These are phyloP conservation scores for Spencermartinsiella europaea DNA, from an alignment of 805 yeast species.

Conservation along the genomic window DNA sequence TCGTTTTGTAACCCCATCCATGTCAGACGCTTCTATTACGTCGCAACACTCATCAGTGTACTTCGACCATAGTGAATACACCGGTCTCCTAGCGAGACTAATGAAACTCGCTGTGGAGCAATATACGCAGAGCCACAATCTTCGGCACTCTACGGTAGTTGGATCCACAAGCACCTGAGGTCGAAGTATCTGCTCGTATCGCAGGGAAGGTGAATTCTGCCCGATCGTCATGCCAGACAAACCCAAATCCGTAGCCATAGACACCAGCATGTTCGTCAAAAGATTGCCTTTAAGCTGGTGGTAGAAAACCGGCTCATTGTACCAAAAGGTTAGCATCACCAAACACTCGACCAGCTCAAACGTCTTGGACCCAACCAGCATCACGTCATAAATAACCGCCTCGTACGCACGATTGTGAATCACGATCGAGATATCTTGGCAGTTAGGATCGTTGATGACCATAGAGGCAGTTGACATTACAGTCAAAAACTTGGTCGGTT, in stretches of 20 bases:
- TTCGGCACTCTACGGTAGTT: conserved; percentile 42
- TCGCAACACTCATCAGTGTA: conserved; percentile 58
- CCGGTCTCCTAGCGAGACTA: conserved; percentile 58
- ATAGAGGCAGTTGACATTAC: conserved; percentile 59
- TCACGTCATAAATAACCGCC: conserved; percentile 44
- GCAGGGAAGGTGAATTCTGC: conserved; percentile 14
- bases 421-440: conserved; percentile 10
- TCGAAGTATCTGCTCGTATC: conserved; percentile 27
- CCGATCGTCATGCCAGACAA: conserved; percentile 44
- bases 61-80: conserved; percentile 42
- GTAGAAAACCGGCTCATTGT: conserved; percentile 76
- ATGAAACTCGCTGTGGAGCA: conserved; percentile 58
- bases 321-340: conserved; percentile 66
- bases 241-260: conserved; percentile 73
- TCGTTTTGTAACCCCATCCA: conserved; percentile 33
- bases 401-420: conserved; percentile 29
- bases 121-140: conserved; percentile 54
- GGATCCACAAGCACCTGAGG: conserved; percentile 38
- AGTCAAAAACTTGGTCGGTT: conserved; percentile 60
- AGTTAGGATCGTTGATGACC: conserved; percentile 9
- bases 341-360: conserved; percentile 61
- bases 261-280: conserved; percentile 56
- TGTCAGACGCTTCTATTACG: conserved; percentile 36
- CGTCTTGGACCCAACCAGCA: conserved; percentile 66
- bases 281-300: conserved; percentile 74